Evolutionary conservation across 208 protist species (phyloP).

Genomic region (Leishmania gerbilli): DNA sequence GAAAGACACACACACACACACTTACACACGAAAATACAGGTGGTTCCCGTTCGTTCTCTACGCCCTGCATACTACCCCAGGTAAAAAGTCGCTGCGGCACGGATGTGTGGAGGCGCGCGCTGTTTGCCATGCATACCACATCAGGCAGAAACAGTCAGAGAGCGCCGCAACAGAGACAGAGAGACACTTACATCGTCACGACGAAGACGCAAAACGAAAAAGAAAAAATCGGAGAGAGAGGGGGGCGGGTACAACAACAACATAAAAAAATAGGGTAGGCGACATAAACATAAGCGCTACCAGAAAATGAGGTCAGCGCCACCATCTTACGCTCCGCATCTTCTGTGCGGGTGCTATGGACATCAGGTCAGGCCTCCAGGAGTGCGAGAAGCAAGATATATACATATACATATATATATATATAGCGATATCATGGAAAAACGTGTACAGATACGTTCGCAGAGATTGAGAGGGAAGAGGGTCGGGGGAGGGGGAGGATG

Average conservation of each 20-base stretch:
- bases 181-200: background rate
- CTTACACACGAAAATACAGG: background rate
- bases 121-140: background rate
- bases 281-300: background rate
- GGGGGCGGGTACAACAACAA: too few relatives aligned
- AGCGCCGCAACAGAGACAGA: background rate
- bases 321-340: background rate
- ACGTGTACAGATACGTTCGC: background rate
- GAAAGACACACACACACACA: background rate
- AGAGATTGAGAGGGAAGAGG: background rate
- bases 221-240: background rate
- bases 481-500: too few relatives aligned
- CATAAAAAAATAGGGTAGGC: background rate
- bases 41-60: background rate
- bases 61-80: background rate
- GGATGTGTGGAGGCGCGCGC: background rate
- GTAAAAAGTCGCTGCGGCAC: background rate
- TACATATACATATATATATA: background rate
- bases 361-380: background rate
- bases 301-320: too few relatives aligned
- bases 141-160: background rate
- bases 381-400: background rate
- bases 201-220: slow-evolving; percentile 1
- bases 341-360: background rate
- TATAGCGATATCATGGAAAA: background rate